Evolutionary conservation across 345 rosid genomes (phyloP), one percentile per base, ranked within the genome.

Genomic region (Crucihimalaya himalaica): DNA sequence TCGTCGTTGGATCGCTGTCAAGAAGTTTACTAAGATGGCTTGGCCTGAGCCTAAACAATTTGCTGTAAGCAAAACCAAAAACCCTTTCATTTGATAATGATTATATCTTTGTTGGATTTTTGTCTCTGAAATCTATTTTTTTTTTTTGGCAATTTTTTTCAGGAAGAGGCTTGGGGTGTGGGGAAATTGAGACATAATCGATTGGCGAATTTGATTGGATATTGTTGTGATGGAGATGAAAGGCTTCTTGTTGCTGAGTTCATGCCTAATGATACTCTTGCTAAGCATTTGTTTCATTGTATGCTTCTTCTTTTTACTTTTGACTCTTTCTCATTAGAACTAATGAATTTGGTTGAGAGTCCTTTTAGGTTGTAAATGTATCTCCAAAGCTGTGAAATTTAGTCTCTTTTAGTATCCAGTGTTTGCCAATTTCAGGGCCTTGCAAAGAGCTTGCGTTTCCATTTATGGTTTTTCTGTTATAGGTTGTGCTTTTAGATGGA

Each of bases 241-340:
- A 86, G 99, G 83, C 85, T 96, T 73, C 98, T 96, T 63, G 96
- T 96, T 71, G 98, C 99, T 56, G 98, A 96, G 78, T 90, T 79
- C 82, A 90, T 96, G 99, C 91, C 98, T 53, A 92, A 96, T 76
- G 98, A 96, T 75, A 96, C 97, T 57, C 94, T 96, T 45, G 87
- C 99, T 35, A 96, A 92, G 85, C 98, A 90, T 86, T 84, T 96
- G 70, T 96, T 96, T 50, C 98, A 92, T 76, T 89, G 99, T 96
- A 79, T 55, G 67, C 1, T 62, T 18, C 62, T n/a, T 55, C 59
- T 14, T 7, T 2, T 23, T 4, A 3, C 2, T 32, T 18, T 20
- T 48, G 15, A 28, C 19, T 40, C 21, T 23, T 21, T 21, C 18
- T 59, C 31, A 16, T 43, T 42, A 25, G 20, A 31, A 12, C 32